These are phyloP conservation scores for Neospora caninum DNA, from an alignment of 169 alveolate species.

Conservation along the genomic window DNA sequence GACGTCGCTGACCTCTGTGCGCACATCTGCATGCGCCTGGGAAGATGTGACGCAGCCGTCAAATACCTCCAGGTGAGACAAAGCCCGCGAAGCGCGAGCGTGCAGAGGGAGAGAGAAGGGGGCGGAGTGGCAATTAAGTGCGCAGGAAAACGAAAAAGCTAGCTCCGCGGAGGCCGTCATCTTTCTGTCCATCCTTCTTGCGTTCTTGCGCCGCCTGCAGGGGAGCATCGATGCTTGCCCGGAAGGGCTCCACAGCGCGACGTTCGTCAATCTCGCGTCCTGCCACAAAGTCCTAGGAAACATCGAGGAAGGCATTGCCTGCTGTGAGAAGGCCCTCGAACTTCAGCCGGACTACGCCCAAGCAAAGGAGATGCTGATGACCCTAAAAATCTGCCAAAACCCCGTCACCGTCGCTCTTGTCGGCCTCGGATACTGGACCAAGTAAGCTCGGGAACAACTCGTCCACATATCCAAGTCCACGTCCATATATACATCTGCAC, in stretches of 20 bases:
- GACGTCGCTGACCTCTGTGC: constrained; percentile 80
- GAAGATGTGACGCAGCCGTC: constrained; percentile 74
- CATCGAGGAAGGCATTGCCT: constrained; percentile 43
- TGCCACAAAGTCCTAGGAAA: constrained; percentile 63
- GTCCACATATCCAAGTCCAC: no score
- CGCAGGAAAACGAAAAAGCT: no score
- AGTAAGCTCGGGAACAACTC: constrained; percentile 19
- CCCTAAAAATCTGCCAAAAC: constrained; percentile 55
- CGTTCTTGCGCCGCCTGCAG: background rate
- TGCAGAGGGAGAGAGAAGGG: no score
- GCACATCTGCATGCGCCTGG: constrained; percentile 80
- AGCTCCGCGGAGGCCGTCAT: no score
- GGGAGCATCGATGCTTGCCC: constrained; percentile 54
- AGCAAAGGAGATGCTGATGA: constrained; percentile 59
- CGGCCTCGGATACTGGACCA: constrained; percentile 68
- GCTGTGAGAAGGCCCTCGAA: constrained; percentile 58
- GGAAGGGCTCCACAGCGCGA: constrained; percentile 54
- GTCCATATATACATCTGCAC: background rate
- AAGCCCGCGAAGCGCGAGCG: background rate
- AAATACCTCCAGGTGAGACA: constrained; percentile 74
- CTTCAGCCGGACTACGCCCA: constrained; percentile 57
- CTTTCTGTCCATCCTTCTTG: background rate
- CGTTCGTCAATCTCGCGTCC: constrained; percentile 58
- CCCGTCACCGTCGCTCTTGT: constrained; percentile 55
- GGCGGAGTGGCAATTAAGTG: no score